phyloP scores from a whole-genome alignment of 163 green algal genomes.

The Scenedesmus sp. region DNA sequence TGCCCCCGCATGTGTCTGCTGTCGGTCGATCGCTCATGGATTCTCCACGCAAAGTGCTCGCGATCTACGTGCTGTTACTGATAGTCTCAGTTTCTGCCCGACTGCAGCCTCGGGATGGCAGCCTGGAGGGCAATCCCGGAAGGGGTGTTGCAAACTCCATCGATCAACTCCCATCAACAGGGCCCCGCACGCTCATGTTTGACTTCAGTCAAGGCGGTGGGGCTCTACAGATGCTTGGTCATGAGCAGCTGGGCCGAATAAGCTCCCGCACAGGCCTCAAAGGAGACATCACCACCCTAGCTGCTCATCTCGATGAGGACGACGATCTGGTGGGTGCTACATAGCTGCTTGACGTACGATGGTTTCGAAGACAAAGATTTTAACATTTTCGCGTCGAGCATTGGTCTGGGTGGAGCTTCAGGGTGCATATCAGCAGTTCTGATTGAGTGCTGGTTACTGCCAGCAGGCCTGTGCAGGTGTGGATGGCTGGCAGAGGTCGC shows the following conservation, averaged over 20 bases:
- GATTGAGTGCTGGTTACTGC: too few relatives aligned
- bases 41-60: neutral
- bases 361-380: too few relatives aligned
- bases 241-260: neutral
- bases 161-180: neutral
- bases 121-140: neutral
- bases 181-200: neutral
- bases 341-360: neutral
- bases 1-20: neutral
- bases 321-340: neutral
- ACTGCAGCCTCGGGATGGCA: neutral
- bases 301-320: neutral
- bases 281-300: neutral
- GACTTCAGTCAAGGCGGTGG: neutral
- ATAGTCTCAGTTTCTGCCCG: neutral
- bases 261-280: neutral
- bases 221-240: neutral
- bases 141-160: neutral
- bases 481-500: too few relatives aligned
- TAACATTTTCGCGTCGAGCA: too few relatives aligned
- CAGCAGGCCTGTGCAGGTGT: too few relatives aligned
- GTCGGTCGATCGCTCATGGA: neutral
- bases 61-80: neutral
- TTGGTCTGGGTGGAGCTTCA: neutral
- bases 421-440: too few relatives aligned